Evolutionary conservation across 768 basidiomycete species (phyloP).

Genomic region (Steccherinum ochraceum): DNA sequence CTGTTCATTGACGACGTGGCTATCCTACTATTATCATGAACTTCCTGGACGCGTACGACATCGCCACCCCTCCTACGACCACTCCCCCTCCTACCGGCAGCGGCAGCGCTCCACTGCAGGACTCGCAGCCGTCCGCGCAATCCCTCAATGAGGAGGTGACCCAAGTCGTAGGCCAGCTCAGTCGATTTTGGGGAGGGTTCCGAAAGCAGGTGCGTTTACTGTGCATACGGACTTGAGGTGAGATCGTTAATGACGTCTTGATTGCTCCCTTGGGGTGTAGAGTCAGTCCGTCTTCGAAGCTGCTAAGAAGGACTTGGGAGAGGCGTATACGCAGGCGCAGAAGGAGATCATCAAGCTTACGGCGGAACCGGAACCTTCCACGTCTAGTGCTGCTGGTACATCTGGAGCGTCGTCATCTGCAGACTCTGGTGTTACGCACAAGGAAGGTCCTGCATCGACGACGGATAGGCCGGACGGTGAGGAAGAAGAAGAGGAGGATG

Average conservation of each 20-base stretch:
- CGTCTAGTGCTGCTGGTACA: background rate
- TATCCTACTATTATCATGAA: conserved; percentile 41
- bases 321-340: conserved; percentile 76
- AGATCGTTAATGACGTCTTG: background rate
- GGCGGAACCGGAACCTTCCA: conserved; percentile 25
- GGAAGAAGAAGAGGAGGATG: background rate
- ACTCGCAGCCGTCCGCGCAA: too few species aligned
- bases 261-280: conserved; percentile 29
- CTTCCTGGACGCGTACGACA: conserved; percentile 66
- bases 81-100: conserved; percentile 20
- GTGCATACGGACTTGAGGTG: too few species aligned
- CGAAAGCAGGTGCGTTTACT: conserved; percentile 74
- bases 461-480: conserved; percentile 5
- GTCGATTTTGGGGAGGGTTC: conserved; percentile 87
- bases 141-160: conserved; percentile 82
- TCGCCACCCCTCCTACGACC: conserved; percentile 43
- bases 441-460: conserved; percentile 6
- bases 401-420: too few species aligned
- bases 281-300: conserved; percentile 62
- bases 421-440: background rate
- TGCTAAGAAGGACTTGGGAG: conserved; percentile 66
- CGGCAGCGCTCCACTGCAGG: too few species aligned
- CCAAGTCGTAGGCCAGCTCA: conserved; percentile 83
- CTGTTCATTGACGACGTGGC: too few species aligned
- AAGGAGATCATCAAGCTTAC: conserved; percentile 64